Conservation (phyloP, 805 yeast genomes). For the Nakazawaea anatomiae region DNA sequence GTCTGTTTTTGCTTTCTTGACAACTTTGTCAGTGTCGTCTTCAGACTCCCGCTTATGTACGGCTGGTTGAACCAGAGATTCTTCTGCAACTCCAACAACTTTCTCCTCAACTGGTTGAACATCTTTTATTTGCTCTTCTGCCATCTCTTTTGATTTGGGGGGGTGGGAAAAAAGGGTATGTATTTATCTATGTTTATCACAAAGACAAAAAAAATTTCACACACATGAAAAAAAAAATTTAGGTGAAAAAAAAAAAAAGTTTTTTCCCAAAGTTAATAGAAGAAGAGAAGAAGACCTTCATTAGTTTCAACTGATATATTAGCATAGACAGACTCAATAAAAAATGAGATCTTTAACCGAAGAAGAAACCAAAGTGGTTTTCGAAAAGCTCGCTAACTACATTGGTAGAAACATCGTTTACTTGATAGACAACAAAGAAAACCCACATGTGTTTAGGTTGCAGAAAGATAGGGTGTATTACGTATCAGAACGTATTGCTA, state of each 20-base stretch:
- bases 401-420: constrained; percentile 93
- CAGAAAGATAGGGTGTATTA: constrained; percentile 97
- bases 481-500: constrained; percentile 76
- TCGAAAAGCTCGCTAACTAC: constrained; percentile 93
- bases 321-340: background rate
- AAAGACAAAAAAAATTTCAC: background rate
- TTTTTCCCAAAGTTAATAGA: background rate
- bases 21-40: constrained; percentile 2
- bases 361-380: constrained; percentile 92
- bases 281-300: background rate
- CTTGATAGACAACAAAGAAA: constrained; percentile 76
- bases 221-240: background rate
- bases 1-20: constrained; percentile 12
- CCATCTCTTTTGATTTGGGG: background rate
- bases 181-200: background rate
- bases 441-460: constrained; percentile 90
- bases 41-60: constrained; percentile 9
- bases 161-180: too few relatives aligned
- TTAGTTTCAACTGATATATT: background rate
- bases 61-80: constrained; percentile 10
- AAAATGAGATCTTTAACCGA: constrained; percentile 92
- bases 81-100: background rate
- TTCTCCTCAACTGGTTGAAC: constrained; percentile 1
- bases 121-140: background rate
- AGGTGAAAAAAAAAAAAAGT: background rate